Conservation (phyloP, 805 yeast species). For the Hanseniaspora lindneri region DNA sequence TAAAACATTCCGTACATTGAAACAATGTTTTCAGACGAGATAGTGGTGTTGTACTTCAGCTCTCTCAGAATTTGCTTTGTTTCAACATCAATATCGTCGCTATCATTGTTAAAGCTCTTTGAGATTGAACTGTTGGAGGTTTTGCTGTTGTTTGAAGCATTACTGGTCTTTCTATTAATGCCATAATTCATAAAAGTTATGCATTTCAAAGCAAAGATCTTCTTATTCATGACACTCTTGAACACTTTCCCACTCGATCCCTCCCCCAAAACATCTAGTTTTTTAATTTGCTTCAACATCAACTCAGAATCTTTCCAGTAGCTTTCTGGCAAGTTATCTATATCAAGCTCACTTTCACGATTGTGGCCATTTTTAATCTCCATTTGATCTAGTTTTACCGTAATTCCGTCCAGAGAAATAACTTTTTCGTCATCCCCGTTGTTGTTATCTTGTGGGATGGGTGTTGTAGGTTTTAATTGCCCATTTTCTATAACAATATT, state of each 20-base stretch:
- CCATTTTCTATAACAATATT: slow-evolving; percentile 10
- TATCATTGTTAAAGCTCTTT: slow-evolving; percentile 22
- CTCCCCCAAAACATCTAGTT: slow-evolving; percentile 70
- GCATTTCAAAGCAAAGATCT: slow-evolving; percentile 69
- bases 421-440: slow-evolving; percentile 11
- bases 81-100: slow-evolving; percentile 44
- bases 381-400: slow-evolving; percentile 7
- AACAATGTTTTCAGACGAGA: slow-evolving; percentile 79
- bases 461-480: slow-evolving; percentile 6
- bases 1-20: slow-evolving; percentile 86
- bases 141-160: slow-evolving; percentile 4
- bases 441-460: slow-evolving; percentile 7
- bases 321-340: slow-evolving; percentile 51
- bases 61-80: slow-evolving; percentile 87
- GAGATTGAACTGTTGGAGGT: neutral
- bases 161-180: slow-evolving; percentile 20
- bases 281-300: slow-evolving; percentile 48
- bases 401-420: slow-evolving; percentile 6
- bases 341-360: slow-evolving; percentile 24
- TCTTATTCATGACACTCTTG: slow-evolving; percentile 52
- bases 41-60: slow-evolving; percentile 63
- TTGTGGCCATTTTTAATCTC: neutral
- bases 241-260: slow-evolving; percentile 90
- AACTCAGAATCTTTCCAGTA: slow-evolving; percentile 58
- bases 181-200: slow-evolving; percentile 31